Evolutionary conservation across 1,139 yeast species (phyloP).

Genomic region (Taphrina confusa): DNA sequence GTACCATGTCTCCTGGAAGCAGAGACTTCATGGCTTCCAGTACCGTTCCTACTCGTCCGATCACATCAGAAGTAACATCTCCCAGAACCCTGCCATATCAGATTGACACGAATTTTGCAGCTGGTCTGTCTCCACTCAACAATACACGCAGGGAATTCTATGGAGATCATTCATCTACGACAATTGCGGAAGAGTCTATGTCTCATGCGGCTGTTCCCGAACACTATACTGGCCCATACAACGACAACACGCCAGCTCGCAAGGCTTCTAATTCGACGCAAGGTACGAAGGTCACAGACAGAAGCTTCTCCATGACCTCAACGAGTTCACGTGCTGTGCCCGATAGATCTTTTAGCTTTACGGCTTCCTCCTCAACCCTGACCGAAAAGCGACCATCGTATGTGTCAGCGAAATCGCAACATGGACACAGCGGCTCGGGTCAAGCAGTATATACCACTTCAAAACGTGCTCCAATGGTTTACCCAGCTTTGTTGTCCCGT

Average conservation of each 20-base stretch:
- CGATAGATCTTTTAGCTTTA: constrained; percentile 25
- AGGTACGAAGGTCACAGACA: constrained; percentile 14
- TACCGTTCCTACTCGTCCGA: background rate
- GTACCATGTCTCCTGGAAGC: background rate
- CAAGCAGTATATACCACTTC: constrained; percentile 33
- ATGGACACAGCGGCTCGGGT: constrained; percentile 23
- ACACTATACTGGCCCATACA: background rate
- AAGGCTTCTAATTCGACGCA: constrained; percentile 21
- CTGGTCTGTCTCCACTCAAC: constrained; percentile 6
- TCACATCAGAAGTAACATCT: background rate
- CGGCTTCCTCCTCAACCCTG: constrained; percentile 14
- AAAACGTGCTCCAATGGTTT: constrained; percentile 57
- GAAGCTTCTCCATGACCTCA: constrained; percentile 31
- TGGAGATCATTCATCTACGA: background rate
- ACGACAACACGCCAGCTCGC: constrained; percentile 2
- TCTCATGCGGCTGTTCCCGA: background rate
- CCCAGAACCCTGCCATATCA: background rate
- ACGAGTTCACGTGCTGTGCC: constrained; percentile 15
- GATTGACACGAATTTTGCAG: background rate
- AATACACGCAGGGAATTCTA: background rate
- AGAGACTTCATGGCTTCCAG: background rate
- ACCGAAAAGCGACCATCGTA: constrained; percentile 28
- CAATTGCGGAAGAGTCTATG: constrained; percentile 10
- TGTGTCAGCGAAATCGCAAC: constrained; percentile 15
- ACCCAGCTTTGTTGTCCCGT: constrained; percentile 83